Percentiles rank a stretch among this genome's conserved stretches.
phyloP scores from a whole-genome alignment of 176 grass and related monocot species.

The Raddia distichophylla region DNA sequence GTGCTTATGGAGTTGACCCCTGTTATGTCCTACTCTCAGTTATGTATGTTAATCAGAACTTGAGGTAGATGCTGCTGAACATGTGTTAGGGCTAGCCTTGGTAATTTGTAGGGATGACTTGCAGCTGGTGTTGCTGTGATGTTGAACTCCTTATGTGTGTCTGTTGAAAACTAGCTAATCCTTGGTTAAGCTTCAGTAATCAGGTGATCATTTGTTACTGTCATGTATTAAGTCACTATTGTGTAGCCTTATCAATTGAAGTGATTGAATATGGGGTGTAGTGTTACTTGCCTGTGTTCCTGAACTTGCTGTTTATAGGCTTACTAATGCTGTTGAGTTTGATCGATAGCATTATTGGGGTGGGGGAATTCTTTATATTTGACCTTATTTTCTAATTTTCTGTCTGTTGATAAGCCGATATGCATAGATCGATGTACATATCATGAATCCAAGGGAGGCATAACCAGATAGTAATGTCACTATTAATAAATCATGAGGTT shows the following conservation, averaged over 20 bases:
- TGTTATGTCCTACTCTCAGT: not conserved
- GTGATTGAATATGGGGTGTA: not conserved
- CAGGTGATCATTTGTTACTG: not conserved
- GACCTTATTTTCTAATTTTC: no score
- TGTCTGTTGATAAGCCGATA: no score
- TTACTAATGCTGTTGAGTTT: not conserved
- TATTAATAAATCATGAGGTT: no score
- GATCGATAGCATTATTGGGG: no score
- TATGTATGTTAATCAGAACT: not conserved
- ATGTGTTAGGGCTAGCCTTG: slow-evolving; percentile 20
- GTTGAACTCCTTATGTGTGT: not conserved
- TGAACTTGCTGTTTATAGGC: not conserved
- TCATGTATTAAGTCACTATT: not conserved
- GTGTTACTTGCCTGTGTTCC: not conserved
- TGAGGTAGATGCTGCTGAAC: slow-evolving; percentile 9
- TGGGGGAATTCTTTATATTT: no score
- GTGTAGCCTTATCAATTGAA: not conserved
- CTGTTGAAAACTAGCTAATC: not conserved
- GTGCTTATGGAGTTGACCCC: not conserved
- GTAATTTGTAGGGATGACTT: slow-evolving; percentile 12
- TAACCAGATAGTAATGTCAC: no score
- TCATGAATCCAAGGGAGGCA: no score
- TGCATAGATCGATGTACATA: no score
- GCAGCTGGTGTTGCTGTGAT: slow-evolving; percentile 13
- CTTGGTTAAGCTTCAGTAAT: not conserved